Evolutionary conservation across 1,284 basidiomycete genomes (phyloP).

Genomic region (Heterobasidion irregulare): DNA sequence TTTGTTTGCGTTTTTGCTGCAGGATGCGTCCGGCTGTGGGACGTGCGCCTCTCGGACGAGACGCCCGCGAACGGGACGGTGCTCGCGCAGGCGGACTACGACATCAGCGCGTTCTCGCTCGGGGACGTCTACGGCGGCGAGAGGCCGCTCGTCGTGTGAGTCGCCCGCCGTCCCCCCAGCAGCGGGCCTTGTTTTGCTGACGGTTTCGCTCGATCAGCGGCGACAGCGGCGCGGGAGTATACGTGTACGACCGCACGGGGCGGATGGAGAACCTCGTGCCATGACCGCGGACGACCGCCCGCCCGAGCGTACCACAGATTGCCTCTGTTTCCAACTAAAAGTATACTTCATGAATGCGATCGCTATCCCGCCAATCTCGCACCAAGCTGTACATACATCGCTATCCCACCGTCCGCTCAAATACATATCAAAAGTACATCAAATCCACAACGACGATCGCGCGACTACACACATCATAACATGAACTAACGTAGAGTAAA

Average conservation of each 20-base stretch:
- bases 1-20: conserved; percentile 8
- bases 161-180: conserved; percentile 7
- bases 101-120: conserved; percentile 50
- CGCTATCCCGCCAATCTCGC: too few species aligned
- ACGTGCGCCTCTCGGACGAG: conserved; percentile 32
- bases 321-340: too few species aligned
- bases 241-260: conserved; percentile 8
- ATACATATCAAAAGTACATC: too few species aligned
- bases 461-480: too few species aligned
- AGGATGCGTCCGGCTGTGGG: conserved; percentile 63
- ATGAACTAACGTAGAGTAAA: too few species aligned
- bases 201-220: conserved; percentile 2
- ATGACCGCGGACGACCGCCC: neutral
- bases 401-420: too few species aligned
- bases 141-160: conserved; percentile 53
- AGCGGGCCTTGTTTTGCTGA: neutral
- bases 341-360: too few species aligned
- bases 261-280: neutral
- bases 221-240: conserved; percentile 10
- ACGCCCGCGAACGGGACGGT: conserved; percentile 35
- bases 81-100: conserved; percentile 43
- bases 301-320: neutral
- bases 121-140: conserved; percentile 47
- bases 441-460: too few species aligned
- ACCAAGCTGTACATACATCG: too few species aligned